These are phyloP conservation scores for Calonectria pseudoturangicola DNA, from an alignment of 2,329 filamentous ascomycete genomes.

Conservation along the genomic window DNA sequence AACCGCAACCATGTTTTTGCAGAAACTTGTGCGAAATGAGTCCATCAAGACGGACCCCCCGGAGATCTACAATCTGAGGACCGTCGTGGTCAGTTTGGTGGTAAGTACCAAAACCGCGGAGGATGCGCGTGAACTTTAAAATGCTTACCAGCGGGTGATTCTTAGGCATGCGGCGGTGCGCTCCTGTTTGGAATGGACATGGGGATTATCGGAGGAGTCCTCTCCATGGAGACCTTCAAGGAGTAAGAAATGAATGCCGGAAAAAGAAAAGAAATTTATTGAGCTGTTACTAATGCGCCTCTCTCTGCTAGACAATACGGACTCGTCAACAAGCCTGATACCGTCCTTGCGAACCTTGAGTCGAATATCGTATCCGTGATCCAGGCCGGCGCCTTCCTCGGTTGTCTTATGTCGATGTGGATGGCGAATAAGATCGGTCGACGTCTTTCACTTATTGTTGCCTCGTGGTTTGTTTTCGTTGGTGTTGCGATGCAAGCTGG, in stretches of 20 bases:
- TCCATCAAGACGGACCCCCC: slow-evolving; percentile 39
- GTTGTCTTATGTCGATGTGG: slow-evolving; percentile 35
- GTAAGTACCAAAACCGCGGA: slow-evolving; percentile 15
- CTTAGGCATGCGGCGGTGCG: slow-evolving; percentile 27
- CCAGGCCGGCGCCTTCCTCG: slow-evolving; percentile 35
- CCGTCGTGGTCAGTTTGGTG: slow-evolving; percentile 35
- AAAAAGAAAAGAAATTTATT: too few relatives aligned
- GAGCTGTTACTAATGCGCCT: not conserved
- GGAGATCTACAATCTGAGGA: slow-evolving; percentile 40
- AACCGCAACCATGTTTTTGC: slow-evolving; percentile 33
- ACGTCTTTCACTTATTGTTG: slow-evolving; percentile 32
- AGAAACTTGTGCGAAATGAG: slow-evolving; percentile 42
- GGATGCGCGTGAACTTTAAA: not conserved
- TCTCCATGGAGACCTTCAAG: slow-evolving; percentile 25
- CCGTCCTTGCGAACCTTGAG: slow-evolving; percentile 30
- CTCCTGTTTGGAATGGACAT: slow-evolving; percentile 36
- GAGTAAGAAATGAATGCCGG: not conserved
- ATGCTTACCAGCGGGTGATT: not conserved
- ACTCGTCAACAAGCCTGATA: slow-evolving; percentile 23
- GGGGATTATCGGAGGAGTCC: slow-evolving; percentile 35
- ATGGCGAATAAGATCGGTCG: slow-evolving; percentile 39
- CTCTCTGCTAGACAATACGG: slow-evolving; percentile 17
- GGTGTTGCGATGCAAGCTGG: slow-evolving; percentile 24
- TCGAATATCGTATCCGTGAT: slow-evolving; percentile 41
- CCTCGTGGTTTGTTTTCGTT: slow-evolving; percentile 16